Percentiles rank a stretch among this genome's conserved stretches.
These are phyloP conservation scores for Ascoidea tarda DNA, from an alignment of 805 yeast genomes.

Conservation along the genomic window DNA sequence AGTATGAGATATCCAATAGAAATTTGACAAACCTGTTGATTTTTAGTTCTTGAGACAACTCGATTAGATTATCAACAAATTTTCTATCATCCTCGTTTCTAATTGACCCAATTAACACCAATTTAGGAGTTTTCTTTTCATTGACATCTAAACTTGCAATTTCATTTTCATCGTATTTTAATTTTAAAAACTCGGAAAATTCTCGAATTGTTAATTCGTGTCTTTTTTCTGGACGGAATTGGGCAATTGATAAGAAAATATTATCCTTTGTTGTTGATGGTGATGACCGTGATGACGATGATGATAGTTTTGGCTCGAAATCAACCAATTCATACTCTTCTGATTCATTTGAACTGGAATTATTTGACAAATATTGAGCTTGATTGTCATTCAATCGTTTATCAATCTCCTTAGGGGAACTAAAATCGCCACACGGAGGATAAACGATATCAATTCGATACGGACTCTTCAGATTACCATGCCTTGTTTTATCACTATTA, in stretches of 20 bases:
- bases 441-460: constrained; percentile 31
- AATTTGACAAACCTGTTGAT: constrained; percentile 35
- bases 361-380: neutral
- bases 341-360: neutral
- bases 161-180: constrained; percentile 1
- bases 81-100: constrained; percentile 52
- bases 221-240: constrained; percentile 90
- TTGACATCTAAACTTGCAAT: constrained; percentile 2
- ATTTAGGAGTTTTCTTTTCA: constrained; percentile 27
- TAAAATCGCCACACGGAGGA: constrained; percentile 64
- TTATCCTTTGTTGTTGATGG: constrained; percentile 17
- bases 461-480: constrained; percentile 7
- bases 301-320: constrained; percentile 1
- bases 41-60: constrained; percentile 25
- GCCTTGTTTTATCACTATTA: neutral
- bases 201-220: constrained; percentile 58
- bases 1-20: constrained; percentile 62
- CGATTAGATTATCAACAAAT: constrained; percentile 36
- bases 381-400: constrained; percentile 11
- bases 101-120: constrained; percentile 76
- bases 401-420: constrained; percentile 33
- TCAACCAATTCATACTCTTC: constrained; percentile 2
- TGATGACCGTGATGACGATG: no score
- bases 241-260: constrained; percentile 59
- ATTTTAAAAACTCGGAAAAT: constrained; percentile 38